phyloP scores from a whole-genome alignment of 352 stramenopile genomes.

The Pythium brassicae region DNA sequence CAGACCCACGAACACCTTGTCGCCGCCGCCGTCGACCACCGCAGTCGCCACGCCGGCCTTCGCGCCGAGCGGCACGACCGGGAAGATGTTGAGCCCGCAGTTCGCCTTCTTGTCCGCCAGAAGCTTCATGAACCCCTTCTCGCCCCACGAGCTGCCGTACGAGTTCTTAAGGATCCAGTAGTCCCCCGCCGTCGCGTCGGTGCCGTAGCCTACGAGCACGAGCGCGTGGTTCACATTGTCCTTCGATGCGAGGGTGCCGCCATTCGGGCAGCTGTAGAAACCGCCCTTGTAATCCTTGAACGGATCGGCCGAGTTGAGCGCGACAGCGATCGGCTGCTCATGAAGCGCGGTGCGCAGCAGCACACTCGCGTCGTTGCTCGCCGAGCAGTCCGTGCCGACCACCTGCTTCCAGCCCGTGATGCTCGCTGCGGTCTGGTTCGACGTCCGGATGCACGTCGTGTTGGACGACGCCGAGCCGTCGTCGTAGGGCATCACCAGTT shows the following conservation, averaged over 20 bases:
- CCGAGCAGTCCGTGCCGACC: constrained; percentile 50
- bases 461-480: constrained; percentile 8
- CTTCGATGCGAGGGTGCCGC: constrained; percentile 52
- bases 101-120: constrained; percentile 67
- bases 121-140: constrained; percentile 61
- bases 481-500: constrained; percentile 71
- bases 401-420: constrained; percentile 71
- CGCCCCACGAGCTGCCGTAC: constrained; percentile 66
- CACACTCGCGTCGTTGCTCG: constrained; percentile 39
- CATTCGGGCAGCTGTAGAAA: constrained; percentile 71
- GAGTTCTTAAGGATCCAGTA: constrained; percentile 87
- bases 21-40: constrained; percentile 57
- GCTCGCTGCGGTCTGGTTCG: constrained; percentile 58
- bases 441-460: constrained; percentile 13
- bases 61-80: constrained; percentile 61
- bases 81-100: constrained; percentile 77
- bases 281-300: constrained; percentile 71
- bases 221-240: constrained; percentile 74
- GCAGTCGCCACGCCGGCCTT: constrained; percentile 30
- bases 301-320: constrained; percentile 64
- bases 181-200: constrained; percentile 42
- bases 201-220: constrained; percentile 73
- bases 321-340: constrained; percentile 65
- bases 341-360: constrained; percentile 54
- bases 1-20: constrained; percentile 55